Conservation (phyloP, 2,329 filamentous ascomycete genomes). For the Gnomoniopsis sp. region DNA sequence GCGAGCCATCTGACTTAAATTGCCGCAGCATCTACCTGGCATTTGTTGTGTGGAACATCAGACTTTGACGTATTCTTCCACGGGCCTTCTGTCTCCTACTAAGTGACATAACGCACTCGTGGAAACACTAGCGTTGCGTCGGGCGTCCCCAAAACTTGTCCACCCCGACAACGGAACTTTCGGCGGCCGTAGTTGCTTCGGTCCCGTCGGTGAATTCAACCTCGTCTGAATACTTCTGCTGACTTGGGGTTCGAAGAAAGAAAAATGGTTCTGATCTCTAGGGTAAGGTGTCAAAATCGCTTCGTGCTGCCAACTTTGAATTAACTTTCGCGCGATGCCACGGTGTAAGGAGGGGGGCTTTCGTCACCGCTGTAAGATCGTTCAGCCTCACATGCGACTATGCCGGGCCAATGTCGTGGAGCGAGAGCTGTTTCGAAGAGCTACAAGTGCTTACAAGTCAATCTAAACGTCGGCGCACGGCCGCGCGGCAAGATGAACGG, state of each 20-base stretch:
- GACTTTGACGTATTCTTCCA: too few species aligned
- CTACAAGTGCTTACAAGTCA: slow-evolving; percentile 1
- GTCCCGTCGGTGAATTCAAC: neutral
- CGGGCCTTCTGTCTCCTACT: neutral
- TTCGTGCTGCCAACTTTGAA: too few species aligned
- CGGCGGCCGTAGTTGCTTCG: neutral
- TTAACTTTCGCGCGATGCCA: too few species aligned
- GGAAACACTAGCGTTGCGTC: slow-evolving; percentile 7
- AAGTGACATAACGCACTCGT: neutral
- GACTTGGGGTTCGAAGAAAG: too few species aligned
- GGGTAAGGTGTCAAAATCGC: too few species aligned
- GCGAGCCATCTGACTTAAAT: too few species aligned
- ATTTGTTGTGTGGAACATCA: too few species aligned
- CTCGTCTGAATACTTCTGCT: neutral
- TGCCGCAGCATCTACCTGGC: too few species aligned
- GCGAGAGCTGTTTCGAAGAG: too few species aligned
- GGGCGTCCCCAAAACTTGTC: slow-evolving; percentile 26
- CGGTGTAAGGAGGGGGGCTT: too few species aligned
- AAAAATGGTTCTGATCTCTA: neutral
- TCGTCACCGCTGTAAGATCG: neutral
- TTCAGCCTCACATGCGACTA: neutral
- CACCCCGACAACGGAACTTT: slow-evolving; percentile 7
- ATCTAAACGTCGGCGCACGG: neutral
- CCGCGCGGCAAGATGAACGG: neutral
- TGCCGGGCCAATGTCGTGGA: too few species aligned